Percentiles rank a stretch among this genome's conserved stretches.
phyloP scores from a whole-genome alignment of 2,329 filamentous ascomycete species.

The Trichoderma arundinaceum region DNA sequence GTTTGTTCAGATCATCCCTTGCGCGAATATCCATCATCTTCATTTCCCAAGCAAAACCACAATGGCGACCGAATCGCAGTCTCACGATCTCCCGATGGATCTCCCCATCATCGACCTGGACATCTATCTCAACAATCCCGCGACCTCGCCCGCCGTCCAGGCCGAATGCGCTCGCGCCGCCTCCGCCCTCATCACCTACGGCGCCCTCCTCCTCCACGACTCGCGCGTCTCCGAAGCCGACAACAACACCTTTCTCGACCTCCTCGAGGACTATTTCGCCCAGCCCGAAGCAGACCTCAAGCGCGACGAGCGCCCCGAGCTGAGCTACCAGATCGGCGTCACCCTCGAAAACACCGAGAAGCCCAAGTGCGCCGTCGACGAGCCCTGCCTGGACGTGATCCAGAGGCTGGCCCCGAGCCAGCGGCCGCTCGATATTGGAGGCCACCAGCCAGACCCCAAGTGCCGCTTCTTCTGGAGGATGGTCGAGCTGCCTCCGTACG shows the following conservation, averaged over 20 bases:
- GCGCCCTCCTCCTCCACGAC: constrained; percentile 65
- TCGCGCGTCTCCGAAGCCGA: constrained; percentile 61
- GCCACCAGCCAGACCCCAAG: constrained; percentile 64
- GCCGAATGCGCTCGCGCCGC: constrained; percentile 62
- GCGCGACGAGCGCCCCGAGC: constrained; percentile 61
- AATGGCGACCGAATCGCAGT: constrained; percentile 27
- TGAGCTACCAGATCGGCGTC: constrained; percentile 66
- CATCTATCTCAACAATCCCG: constrained; percentile 55
- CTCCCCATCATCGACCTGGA: constrained; percentile 66
- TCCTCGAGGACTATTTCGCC: constrained; percentile 69
- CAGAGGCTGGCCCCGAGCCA: constrained; percentile 58
- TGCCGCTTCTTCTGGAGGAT: constrained; percentile 69
- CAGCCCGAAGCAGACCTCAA: constrained; percentile 56
- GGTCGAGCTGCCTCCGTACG: constrained; percentile 58
- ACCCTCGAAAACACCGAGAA: constrained; percentile 68
- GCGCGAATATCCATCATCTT: background rate
- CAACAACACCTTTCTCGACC: constrained; percentile 63
- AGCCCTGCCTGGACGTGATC: constrained; percentile 64
- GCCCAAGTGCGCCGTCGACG: constrained; percentile 67
- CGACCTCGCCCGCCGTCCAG: constrained; percentile 51
- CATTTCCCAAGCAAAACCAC: background rate
- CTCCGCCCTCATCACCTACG: constrained; percentile 63
- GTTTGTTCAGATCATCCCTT: too few species aligned
- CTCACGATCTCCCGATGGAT: constrained; percentile 52
- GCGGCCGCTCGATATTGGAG: constrained; percentile 63